A percentile compares a stretch with the other conserved stretches of the same genome.
Evolutionary conservation across 192 early-diverging fungal genomes (phyloP).

Genomic region (Backusella luteola): DNA sequence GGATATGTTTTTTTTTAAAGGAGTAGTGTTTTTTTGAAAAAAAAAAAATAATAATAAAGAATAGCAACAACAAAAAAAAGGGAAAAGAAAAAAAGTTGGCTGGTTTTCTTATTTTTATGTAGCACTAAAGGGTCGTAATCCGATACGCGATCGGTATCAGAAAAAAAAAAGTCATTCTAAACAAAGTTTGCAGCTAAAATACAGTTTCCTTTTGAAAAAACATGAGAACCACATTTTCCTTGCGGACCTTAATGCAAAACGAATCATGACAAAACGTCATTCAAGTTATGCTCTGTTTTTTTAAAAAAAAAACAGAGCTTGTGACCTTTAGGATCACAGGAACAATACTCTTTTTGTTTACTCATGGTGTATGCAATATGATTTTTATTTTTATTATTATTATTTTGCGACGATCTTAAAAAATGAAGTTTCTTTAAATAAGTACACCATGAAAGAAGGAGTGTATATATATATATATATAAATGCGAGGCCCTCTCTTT

Average conservation of each 20-base stretch:
- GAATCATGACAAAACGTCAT: constrained; percentile 17
- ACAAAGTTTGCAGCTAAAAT: too few species aligned
- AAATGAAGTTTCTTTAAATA: background rate
- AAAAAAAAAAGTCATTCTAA: background rate
- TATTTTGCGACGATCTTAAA: background rate
- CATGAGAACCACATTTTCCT: background rate
- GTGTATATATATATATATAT: background rate
- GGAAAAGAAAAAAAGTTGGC: background rate
- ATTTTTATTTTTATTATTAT: background rate
- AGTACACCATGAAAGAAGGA: background rate
- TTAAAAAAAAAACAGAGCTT: constrained; percentile 3
- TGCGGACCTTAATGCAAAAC: background rate
- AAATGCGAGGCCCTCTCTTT: background rate
- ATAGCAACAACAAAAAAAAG: background rate
- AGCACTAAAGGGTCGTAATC: background rate
- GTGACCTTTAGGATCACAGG: constrained; percentile 2
- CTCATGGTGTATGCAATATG: background rate
- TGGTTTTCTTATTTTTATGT: constrained; percentile 8
- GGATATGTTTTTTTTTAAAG: background rate
- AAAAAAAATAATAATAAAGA: background rate
- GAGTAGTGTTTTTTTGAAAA: background rate
- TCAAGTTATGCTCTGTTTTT: background rate
- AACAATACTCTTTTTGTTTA: background rate
- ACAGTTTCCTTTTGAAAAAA: too few species aligned
- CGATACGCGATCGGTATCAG: constrained; percentile 18